A percentile compares a stretch with the other conserved stretches of the same genome.
Conservation (phyloP, 1,284 basidiomycete species). For the Cystobasidium sp. region DNA sequence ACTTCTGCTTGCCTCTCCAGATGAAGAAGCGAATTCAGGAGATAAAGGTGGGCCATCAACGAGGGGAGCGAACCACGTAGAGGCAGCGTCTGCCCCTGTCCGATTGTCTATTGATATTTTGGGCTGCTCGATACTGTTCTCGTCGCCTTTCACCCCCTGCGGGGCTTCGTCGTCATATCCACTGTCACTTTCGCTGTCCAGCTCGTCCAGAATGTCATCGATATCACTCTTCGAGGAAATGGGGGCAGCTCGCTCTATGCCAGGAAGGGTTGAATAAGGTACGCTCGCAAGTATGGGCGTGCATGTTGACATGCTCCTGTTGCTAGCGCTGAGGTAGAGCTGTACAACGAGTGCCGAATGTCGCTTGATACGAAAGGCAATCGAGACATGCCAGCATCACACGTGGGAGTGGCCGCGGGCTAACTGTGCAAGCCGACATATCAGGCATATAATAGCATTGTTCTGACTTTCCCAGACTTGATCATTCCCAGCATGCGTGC, state of each 20-base stretch:
- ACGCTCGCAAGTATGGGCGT: conserved; percentile 33
- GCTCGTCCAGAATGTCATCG: conserved; percentile 48
- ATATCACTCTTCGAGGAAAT: conserved; percentile 44
- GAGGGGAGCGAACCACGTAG: conserved; percentile 9
- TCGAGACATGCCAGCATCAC: neutral
- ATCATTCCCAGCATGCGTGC: too few species aligned
- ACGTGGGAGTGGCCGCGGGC: too few species aligned
- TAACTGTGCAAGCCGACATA: too few species aligned
- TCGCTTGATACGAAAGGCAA: neutral
- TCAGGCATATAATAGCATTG: too few species aligned
- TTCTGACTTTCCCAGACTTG: too few species aligned
- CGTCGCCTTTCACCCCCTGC: neutral
- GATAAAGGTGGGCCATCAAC: conserved; percentile 19
- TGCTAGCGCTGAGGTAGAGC: neutral
- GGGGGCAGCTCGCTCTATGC: neutral
- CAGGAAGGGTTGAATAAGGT: conserved; percentile 18
- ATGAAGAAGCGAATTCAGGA: neutral
- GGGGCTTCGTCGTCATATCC: conserved; percentile 28
- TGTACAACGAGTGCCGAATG: neutral
- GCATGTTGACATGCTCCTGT: conserved; percentile 9
- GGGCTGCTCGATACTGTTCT: neutral
- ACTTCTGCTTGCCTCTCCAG: conserved; percentile 1
- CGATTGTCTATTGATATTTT: neutral
- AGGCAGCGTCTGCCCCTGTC: neutral
- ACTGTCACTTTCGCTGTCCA: conserved; percentile 42